Evolutionary conservation across 2,329 filamentous ascomycete genomes (phyloP), one percentile per base, ranked within the genome.

Genomic region (Hypoxylon rubiginosum): DNA sequence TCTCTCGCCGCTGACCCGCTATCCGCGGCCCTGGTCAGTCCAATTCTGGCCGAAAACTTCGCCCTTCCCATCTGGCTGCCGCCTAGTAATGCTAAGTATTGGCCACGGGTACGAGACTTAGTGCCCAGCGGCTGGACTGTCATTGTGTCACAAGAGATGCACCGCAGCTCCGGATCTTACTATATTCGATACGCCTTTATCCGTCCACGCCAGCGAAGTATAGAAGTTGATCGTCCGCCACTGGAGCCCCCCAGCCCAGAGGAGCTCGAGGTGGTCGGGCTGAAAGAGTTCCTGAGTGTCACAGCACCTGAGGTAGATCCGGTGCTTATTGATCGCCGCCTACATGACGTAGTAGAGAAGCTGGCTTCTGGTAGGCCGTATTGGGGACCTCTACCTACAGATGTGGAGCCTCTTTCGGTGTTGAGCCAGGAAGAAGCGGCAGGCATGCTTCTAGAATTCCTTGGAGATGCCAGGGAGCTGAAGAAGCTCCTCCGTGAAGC

Each of bases 11-110:
- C 32, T 15, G 63, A 57, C 50, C 39, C 39, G 39, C 39, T 43
- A 43, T 43, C 39, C 3, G 3, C 39, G 39, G 15, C 39, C 2
- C 30, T 57, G 51, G 17, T 66, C 19, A 68, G 26, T 11, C 66
- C 66, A 11, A 63, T 70, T 36, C 49, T 63, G 21, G 51, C 53
- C 7, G 66, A 69, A 19, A 69, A 50, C n/a, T 53, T 64, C 19
- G 53, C 60, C 11, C 36, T 62, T 48, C 64, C 60, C 24, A 24
- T 30, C 1, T 32, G 2, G 11, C 36, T 55, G 7, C 24, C 58
- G 9, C 24, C 28, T 2, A 19, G 46, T 21, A 39, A 11, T 2
- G 13, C 15, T 7, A 10, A 45, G 17, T 50, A 24, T 24, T 53
- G 39, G 9, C 59, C 58, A 24, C 51, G 41, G 32, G 58, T 57